These are phyloP conservation scores for Trametes sp. DNA, from an alignment of 1,284 basidiomycete species.

Conservation along the genomic window DNA sequence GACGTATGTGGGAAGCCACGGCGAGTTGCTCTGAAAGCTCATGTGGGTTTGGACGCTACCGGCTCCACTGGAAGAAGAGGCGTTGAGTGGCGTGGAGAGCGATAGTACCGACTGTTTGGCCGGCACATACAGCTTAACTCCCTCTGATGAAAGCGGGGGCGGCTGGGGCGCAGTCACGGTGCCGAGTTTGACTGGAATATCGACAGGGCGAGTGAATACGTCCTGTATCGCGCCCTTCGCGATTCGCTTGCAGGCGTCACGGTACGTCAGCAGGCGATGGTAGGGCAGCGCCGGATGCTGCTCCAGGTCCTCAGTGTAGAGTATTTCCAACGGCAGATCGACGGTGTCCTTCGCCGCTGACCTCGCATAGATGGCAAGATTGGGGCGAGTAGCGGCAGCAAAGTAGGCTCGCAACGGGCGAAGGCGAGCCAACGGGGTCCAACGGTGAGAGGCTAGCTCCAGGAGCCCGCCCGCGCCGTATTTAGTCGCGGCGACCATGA, in stretches of 20 bases:
- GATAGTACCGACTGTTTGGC: too few relatives aligned
- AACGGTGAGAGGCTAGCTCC: slow-evolving; percentile 11
- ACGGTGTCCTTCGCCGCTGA: not conserved
- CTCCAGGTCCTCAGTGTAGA: slow-evolving; percentile 5
- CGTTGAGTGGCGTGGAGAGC: too few relatives aligned
- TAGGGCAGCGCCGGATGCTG: not conserved
- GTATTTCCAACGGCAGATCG: not conserved
- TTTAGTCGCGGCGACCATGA: slow-evolving; percentile 15
- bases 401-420: not conserved
- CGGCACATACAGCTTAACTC: too few relatives aligned
- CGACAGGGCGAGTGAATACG: not conserved
- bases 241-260: not conserved
- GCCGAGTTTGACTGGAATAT: too few relatives aligned
- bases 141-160: too few relatives aligned
- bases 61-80: too few relatives aligned
- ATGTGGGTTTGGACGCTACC: too few relatives aligned
- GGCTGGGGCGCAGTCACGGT: too few relatives aligned
- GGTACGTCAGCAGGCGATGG: not conserved
- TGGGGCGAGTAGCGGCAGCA: not conserved
- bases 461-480: slow-evolving; percentile 20
- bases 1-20: not conserved
- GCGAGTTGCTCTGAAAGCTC: not conserved
- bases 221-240: not conserved
- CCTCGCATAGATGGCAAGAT: not conserved
- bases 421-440: not conserved